These are phyloP conservation scores for Blastocystis sp. DNA, from an alignment of 352 stramenopile species.

Conservation along the genomic window DNA sequence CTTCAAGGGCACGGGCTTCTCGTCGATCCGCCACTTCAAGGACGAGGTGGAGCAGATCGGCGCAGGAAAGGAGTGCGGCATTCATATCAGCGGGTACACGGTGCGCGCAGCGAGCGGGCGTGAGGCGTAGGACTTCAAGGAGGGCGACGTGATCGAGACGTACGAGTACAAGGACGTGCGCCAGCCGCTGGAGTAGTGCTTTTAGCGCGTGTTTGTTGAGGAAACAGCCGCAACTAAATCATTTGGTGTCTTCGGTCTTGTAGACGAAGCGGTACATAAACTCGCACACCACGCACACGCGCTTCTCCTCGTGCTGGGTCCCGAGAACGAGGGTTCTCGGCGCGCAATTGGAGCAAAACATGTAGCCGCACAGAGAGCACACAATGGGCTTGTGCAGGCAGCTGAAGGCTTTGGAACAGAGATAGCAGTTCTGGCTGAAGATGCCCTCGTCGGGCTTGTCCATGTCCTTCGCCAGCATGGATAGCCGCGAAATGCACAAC, in stretches of 20 bases:
- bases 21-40: conserved; percentile 81
- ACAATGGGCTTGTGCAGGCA: conserved; percentile 39
- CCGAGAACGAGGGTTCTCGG: conserved; percentile 3
- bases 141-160: conserved; percentile 89
- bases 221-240: conserved; percentile 11
- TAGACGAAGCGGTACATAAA: conserved; percentile 58
- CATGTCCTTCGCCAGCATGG: conserved; percentile 33
- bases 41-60: conserved; percentile 85
- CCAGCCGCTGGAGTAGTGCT: conserved; percentile 21
- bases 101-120: neutral
- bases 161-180: conserved; percentile 72
- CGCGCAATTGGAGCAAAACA: conserved; percentile 41
- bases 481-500: conserved; percentile 30
- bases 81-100: conserved; percentile 84
- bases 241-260: conserved; percentile 50
- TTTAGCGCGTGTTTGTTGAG: neutral
- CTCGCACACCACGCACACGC: conserved; percentile 58
- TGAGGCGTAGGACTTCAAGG: conserved; percentile 82
- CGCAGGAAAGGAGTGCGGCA: conserved; percentile 93
- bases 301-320: conserved; percentile 29
- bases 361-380: conserved; percentile 53
- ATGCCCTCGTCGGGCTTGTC: conserved; percentile 30
- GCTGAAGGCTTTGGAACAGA: conserved; percentile 6
- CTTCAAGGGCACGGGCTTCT: conserved; percentile 59
- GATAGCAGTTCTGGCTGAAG: conserved; percentile 20